A percentile compares a stretch with the other conserved stretches of the same genome.
Evolutionary conservation across 2,329 filamentous ascomycete species (phyloP).

Genomic region (Chaetomiaceae sp.): DNA sequence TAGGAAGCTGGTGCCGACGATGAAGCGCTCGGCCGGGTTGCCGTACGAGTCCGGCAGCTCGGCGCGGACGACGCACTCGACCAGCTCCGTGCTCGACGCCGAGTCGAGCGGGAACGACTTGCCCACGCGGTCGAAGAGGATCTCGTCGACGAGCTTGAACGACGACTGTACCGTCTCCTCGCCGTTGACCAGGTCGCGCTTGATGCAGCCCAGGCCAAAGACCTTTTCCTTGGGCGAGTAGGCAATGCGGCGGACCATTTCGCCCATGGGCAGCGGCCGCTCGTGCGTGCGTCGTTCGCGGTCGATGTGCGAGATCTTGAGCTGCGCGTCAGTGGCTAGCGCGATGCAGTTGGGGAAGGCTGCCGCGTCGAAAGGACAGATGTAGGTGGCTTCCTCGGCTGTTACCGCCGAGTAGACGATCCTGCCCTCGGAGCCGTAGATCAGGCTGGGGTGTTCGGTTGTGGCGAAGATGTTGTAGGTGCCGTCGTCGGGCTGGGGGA

Average conservation of each 20-base stretch:
- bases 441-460: constrained; percentile 88
- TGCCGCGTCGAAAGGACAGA: constrained; percentile 77
- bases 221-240: constrained; percentile 75
- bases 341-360: constrained; percentile 78
- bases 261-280: constrained; percentile 68
- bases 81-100: constrained; percentile 57
- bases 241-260: constrained; percentile 81
- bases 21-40: constrained; percentile 66
- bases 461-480: constrained; percentile 84
- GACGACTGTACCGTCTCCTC: constrained; percentile 72
- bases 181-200: constrained; percentile 66
- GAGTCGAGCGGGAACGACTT: constrained; percentile 58
- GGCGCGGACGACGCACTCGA: constrained; percentile 78
- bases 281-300: constrained; percentile 84
- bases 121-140: constrained; percentile 74
- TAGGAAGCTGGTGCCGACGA: constrained; percentile 84
- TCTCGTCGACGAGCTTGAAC: constrained; percentile 88
- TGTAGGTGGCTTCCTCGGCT: constrained; percentile 74
- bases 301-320: constrained; percentile 79
- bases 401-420: constrained; percentile 93
- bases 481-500: constrained; percentile 62
- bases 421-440: constrained; percentile 82
- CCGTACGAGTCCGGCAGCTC: constrained; percentile 59
- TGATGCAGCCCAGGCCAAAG: constrained; percentile 84
- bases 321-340: constrained; percentile 68